A percentile compares a stretch with the other conserved stretches of the same genome.
These are phyloP conservation scores for Eucalyptus polyanthemos DNA, from an alignment of 345 rosid genomes.

Conservation along the genomic window DNA sequence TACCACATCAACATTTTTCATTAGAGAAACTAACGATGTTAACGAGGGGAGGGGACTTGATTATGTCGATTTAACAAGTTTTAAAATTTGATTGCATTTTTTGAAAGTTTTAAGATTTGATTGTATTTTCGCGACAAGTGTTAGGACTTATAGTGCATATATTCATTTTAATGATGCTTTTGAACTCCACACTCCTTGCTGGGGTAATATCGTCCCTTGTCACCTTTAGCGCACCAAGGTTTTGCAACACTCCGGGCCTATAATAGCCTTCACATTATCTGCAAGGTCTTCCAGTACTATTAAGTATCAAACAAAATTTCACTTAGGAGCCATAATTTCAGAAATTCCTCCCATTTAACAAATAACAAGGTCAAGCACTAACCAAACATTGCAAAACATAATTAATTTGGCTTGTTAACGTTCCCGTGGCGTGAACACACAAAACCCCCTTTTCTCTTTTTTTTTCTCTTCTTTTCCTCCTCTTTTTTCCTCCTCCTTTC, in stretches of 20 bases:
- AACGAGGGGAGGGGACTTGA: not conserved
- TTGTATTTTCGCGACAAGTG: rapidly evolving
- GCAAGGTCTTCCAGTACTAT: not conserved
- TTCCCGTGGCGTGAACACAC: not conserved
- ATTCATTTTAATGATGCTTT: too few species aligned
- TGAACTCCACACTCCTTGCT: not conserved
- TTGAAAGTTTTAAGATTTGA: too few species aligned
- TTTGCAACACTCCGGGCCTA: too few species aligned
- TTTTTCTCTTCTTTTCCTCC: too few species aligned
- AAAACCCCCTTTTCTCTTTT: not conserved
- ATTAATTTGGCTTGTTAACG: too few species aligned
- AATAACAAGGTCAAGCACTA: not conserved
- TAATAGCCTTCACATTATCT: not conserved
- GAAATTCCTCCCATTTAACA: too few species aligned
- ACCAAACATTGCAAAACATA: not conserved
- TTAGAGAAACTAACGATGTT: not conserved
- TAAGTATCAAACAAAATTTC: too few species aligned
- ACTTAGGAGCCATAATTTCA: too few species aligned
- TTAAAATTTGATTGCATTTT: too few species aligned
- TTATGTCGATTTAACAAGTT: too few species aligned
- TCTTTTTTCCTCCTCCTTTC: not conserved
- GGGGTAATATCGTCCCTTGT: not conserved
- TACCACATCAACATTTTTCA: not conserved
- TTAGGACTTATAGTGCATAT: not conserved
- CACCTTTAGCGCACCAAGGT: not conserved